Conservation (phyloP, 495 filamentous ascomycete species). For the Aspergillus nanangensis region DNA sequence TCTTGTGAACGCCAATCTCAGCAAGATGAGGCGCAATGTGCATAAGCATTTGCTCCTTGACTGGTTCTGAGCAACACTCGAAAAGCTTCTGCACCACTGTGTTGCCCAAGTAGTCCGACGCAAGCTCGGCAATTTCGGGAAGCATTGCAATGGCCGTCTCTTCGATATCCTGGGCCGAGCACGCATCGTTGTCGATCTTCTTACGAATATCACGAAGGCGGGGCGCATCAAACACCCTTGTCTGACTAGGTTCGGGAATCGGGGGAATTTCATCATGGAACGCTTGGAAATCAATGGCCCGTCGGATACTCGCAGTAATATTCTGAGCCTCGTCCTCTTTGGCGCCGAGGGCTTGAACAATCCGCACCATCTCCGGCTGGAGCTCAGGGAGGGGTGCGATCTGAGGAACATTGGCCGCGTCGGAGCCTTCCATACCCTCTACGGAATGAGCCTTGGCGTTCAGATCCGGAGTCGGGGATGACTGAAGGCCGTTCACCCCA, state of each 20-base stretch:
- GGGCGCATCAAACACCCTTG: constrained; percentile 88
- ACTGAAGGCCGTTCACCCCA: constrained; percentile 74
- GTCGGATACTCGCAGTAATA: constrained; percentile 69
- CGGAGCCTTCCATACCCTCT: constrained; percentile 34
- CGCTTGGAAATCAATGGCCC: constrained; percentile 65
- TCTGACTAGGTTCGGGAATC: constrained; percentile 83
- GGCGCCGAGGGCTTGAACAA: constrained; percentile 87
- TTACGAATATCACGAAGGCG: constrained; percentile 95
- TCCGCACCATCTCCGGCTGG: constrained; percentile 74
- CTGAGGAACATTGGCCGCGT: constrained; percentile 51
- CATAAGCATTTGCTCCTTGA: constrained; percentile 85
- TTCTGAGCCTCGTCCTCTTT: constrained; percentile 70
- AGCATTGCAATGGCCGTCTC: constrained; percentile 89
- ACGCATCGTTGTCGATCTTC: constrained; percentile 90
- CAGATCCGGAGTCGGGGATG: constrained; percentile 93
- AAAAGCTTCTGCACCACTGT: constrained; percentile 99
- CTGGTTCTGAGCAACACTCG: constrained; percentile 85
- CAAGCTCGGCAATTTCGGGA: constrained; percentile 89
- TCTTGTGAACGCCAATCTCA: constrained; percentile 97
- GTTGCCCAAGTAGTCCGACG: constrained; percentile 95
- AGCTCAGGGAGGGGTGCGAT: constrained; percentile 71
- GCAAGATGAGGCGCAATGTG: constrained; percentile 89
- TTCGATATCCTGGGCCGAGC: constrained; percentile 83
- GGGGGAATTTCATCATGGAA: constrained; percentile 85
- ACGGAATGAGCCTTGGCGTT: constrained; percentile 29